Conservation (phyloP, 208 protist species). For the Wallacemonas sp. region DNA sequence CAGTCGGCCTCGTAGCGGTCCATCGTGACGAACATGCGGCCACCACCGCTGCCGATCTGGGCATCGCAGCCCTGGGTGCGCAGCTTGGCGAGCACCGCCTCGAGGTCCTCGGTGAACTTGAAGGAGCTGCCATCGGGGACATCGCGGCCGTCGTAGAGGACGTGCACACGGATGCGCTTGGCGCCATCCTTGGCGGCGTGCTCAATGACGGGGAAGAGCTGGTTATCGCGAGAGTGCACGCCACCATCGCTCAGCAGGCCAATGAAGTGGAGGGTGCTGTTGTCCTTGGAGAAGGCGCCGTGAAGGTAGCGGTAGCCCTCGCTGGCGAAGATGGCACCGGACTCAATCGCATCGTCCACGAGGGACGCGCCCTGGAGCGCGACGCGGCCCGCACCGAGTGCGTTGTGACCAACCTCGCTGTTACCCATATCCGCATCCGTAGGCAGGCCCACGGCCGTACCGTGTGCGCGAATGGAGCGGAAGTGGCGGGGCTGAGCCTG, state of each 20-base stretch:
- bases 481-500: constrained; percentile 56
- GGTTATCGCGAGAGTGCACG: constrained; percentile 93
- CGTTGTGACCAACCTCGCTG: constrained; percentile 96
- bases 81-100: constrained; percentile 81
- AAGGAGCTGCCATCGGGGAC: constrained; percentile 92
- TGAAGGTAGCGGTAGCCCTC: constrained; percentile 90
- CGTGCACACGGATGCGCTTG: constrained; percentile 91
- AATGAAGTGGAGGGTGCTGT: constrained; percentile 91
- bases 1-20: constrained; percentile 96
- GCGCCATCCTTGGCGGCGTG: constrained; percentile 79
- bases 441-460: constrained; percentile 92
- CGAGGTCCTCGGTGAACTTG: constrained; percentile 90
- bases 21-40: constrained; percentile 96
- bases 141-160: constrained; percentile 94
- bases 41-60: constrained; percentile 92
- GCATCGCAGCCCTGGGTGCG: constrained; percentile 78
- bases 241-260: constrained; percentile 94
- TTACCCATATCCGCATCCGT: constrained; percentile 96
- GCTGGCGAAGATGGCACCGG: constrained; percentile 84
- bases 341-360: constrained; percentile 90
- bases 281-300: constrained; percentile 69
- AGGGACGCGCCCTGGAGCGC: constrained; percentile 94
- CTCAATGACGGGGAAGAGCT: constrained; percentile 90
- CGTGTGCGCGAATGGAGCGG: constrained; percentile 92
- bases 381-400: constrained; percentile 92